A percentile compares a stretch with the other conserved stretches of the same genome.
phyloP scores from a whole-genome alignment of 2,329 filamentous ascomycete genomes.

The Graphilbum fragrans region DNA sequence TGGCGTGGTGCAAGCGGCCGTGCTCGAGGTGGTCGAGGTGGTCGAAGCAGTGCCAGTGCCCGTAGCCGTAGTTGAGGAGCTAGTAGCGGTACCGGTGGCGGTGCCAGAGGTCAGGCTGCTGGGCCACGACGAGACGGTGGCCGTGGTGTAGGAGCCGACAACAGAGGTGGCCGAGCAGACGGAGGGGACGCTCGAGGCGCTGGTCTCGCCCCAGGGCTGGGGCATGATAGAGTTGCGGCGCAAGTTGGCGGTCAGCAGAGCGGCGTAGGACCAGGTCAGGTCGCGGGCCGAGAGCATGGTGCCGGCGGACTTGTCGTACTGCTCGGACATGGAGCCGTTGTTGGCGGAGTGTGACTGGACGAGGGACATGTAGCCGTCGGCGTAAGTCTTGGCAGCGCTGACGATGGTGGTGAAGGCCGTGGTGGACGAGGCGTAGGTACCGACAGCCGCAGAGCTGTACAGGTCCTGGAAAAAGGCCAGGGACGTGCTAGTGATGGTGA shows the following conservation, averaged over 20 bases:
- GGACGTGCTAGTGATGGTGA: conserved; percentile 53
- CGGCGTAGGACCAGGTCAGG: conserved; percentile 63
- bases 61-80: conserved; percentile 25
- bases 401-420: conserved; percentile 38
- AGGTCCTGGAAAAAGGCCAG: conserved; percentile 62
- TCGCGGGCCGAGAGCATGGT: conserved; percentile 50
- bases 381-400: conserved; percentile 43
- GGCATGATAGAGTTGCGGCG: conserved; percentile 44
- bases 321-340: conserved; percentile 56
- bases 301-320: conserved; percentile 43
- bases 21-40: background rate
- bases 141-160: conserved; percentile 37
- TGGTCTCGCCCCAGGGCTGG: conserved; percentile 31
- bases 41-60: conserved; percentile 29
- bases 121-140: conserved; percentile 3
- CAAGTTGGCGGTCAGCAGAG: conserved; percentile 51
- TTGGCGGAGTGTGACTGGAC: conserved; percentile 49
- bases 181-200: conserved; percentile 25
- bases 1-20: conserved; percentile 9
- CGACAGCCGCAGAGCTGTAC: conserved; percentile 41
- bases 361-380: conserved; percentile 48
- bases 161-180: conserved; percentile 34
- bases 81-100: background rate
- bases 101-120: conserved; percentile 22
- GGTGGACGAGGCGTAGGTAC: conserved; percentile 41